These are phyloP conservation scores for Apiotrichum mycotoxinovorans DNA, from an alignment of 1,284 basidiomycete genomes.

Conservation along the genomic window DNA sequence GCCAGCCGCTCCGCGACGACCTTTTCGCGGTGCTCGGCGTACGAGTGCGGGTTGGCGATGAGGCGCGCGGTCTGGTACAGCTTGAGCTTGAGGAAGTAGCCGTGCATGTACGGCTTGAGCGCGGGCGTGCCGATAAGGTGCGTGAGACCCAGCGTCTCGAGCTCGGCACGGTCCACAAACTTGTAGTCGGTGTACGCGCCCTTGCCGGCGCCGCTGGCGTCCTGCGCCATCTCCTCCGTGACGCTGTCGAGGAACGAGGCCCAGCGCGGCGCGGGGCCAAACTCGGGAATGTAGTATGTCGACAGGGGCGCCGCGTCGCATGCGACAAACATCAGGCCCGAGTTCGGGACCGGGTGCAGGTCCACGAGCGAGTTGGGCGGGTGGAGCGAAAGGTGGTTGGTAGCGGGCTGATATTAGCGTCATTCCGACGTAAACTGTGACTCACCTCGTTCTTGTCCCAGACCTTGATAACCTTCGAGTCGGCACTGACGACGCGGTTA, in stretches of 20 bases:
- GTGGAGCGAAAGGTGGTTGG: constrained; percentile 89
- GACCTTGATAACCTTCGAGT: constrained; percentile 92
- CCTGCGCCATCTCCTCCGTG: constrained; percentile 95
- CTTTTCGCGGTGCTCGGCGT: constrained; percentile 87
- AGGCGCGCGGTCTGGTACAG: constrained; percentile 93
- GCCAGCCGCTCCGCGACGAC: constrained; percentile 84
- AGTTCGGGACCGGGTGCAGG: constrained; percentile 78
- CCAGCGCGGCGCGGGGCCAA: constrained; percentile 96
- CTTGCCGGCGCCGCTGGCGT: constrained; percentile 52
- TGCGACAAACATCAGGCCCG: constrained; percentile 79
- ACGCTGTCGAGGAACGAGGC: constrained; percentile 96
- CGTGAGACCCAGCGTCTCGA: constrained; percentile 81
- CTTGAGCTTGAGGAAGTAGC: constrained; percentile 93
- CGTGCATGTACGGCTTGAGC: constrained; percentile 99
- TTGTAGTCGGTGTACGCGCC: constrained; percentile 91
- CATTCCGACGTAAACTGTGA: constrained; percentile 19
- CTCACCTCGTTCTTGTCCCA: constrained; percentile 81
- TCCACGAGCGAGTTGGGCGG: constrained; percentile 84
- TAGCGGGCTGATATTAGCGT: constrained; percentile 59
- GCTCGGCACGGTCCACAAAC: constrained; percentile 85
- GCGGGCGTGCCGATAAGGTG: constrained; percentile 90
- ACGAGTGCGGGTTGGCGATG: constrained; percentile 93
- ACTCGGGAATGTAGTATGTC: constrained; percentile 87
- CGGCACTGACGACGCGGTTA: constrained; percentile 79
- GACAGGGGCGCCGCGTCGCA: constrained; percentile 92